A percentile compares a stretch with the other conserved stretches of the same genome.
Conservation (phyloP, 257 asterid genomes). For the Nicotiana knightiana region DNA sequence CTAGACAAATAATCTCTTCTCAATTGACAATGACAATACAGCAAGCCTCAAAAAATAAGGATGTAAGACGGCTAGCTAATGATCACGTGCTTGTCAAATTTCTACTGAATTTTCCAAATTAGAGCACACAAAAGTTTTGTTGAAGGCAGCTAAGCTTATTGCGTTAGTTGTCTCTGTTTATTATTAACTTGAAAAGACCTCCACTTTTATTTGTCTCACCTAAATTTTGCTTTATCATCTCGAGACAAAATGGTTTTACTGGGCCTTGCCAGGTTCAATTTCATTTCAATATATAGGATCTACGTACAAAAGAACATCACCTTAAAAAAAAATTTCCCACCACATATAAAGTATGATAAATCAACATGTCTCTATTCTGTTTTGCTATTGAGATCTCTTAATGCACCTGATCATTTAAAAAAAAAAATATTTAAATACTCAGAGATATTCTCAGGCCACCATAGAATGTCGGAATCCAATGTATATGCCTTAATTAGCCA, state of each 20-base stretch:
- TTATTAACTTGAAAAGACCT: not conserved
- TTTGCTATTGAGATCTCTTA: not conserved
- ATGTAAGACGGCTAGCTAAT: not conserved
- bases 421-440: not conserved
- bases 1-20: not conserved
- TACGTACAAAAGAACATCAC: not conserved
- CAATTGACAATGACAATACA: not conserved
- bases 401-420: not conserved
- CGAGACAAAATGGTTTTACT: not conserved
- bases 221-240: not conserved
- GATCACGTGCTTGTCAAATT: not conserved
- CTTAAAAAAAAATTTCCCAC: not conserved
- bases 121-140: not conserved
- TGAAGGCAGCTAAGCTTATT: constrained; percentile 8
- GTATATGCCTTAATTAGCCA: not conserved
- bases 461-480: constrained; percentile 3
- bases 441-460: not conserved
- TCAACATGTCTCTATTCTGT: not conserved
- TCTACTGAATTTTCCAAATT: not conserved
- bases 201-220: not conserved
- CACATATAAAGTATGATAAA: not conserved
- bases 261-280: not conserved
- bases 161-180: constrained; percentile 31
- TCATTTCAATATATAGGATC: not conserved
- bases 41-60: not conserved